Conservation (phyloP, 2,329 filamentous ascomycete species). For the Aspergillus novoparasiticus region DNA sequence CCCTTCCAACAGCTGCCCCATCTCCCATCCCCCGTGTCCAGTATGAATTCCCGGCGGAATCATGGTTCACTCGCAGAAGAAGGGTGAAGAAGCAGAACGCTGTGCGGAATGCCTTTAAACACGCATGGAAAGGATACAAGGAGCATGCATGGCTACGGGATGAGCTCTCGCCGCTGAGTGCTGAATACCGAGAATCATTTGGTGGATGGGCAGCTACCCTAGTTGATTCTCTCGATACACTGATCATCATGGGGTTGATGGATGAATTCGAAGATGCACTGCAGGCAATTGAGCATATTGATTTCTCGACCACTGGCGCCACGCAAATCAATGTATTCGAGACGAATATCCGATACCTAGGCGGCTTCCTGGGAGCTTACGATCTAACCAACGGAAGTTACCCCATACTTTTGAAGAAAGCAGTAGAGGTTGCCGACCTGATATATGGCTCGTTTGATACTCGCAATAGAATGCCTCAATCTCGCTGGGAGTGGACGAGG, state of each 20-base stretch:
- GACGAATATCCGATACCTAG: slow-evolving; percentile 87
- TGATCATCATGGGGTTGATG: slow-evolving; percentile 81
- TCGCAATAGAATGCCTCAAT: slow-evolving; percentile 85
- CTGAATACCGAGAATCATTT: slow-evolving; percentile 75
- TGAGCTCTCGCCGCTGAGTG: slow-evolving; percentile 75
- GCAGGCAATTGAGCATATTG: slow-evolving; percentile 69
- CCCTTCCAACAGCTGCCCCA: slow-evolving; percentile 71
- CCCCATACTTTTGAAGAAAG: slow-evolving; percentile 72
- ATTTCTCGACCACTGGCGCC: slow-evolving; percentile 74
- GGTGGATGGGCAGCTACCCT: slow-evolving; percentile 88
- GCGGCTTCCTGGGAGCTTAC: slow-evolving; percentile 81
- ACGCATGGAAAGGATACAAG: slow-evolving; percentile 82
- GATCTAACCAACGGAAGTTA: slow-evolving; percentile 78
- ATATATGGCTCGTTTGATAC: slow-evolving; percentile 86
- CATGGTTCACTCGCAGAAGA: slow-evolving; percentile 58
- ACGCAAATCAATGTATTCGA: slow-evolving; percentile 83
- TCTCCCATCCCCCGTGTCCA: slow-evolving; percentile 77
- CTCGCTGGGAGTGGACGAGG: slow-evolving; percentile 78
- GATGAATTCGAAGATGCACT: slow-evolving; percentile 80
- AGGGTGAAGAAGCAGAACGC: slow-evolving; percentile 65
- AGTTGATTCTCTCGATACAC: slow-evolving; percentile 78
- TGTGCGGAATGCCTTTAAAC: slow-evolving; percentile 74
- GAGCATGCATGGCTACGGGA: slow-evolving; percentile 82
- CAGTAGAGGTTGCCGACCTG: slow-evolving; percentile 77
- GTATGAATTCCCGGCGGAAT: slow-evolving; percentile 67